These are phyloP conservation scores for Russula dissimulans DNA, from an alignment of 768 basidiomycete species.

Conservation along the genomic window DNA sequence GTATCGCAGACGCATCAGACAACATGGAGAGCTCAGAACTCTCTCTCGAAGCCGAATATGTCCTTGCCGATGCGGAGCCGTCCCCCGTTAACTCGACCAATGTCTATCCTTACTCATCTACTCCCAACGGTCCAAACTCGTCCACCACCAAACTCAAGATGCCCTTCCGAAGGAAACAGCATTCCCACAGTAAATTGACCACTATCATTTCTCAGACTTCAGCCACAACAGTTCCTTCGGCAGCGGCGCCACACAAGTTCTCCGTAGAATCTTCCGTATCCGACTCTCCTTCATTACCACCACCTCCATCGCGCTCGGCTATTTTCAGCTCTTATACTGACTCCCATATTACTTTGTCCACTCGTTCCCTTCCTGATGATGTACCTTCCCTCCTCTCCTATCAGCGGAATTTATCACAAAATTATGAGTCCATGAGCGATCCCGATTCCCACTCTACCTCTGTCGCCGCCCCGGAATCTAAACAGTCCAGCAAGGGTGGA, in stretches of 20 bases:
- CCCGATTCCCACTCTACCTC: conserved; percentile 13
- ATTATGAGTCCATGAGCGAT: conserved; percentile 21
- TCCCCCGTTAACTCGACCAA: conserved; percentile 1
- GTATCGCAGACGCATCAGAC: conserved; percentile 10
- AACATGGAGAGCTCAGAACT: conserved; percentile 5
- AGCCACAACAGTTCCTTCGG: conserved; percentile 21
- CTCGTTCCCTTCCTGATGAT: conserved; percentile 51
- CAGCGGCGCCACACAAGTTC: conserved; percentile 1
- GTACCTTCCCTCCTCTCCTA: background rate
- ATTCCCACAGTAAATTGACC: conserved; percentile 21
- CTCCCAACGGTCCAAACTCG: conserved; percentile 17
- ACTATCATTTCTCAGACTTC: conserved; percentile 26
- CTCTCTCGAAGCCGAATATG: conserved; percentile 17
- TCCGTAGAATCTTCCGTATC: conserved; percentile 36
- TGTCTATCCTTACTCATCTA: conserved; percentile 8
- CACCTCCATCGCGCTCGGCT: conserved; percentile 55
- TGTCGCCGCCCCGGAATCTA: conserved; percentile 5
- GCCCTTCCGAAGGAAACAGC: conserved; percentile 33
- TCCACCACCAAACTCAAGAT: conserved; percentile 39
- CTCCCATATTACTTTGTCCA: conserved; percentile 43
- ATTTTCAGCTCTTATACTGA: conserved; percentile 55
- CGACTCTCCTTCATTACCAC: conserved; percentile 36
- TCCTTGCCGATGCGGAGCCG: conserved; percentile 13
- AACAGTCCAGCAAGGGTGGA: conserved; percentile 29
- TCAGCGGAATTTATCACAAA: background rate